phyloP scores from a whole-genome alignment of 441 rosid species.

The Gossypium davidsonii region DNA sequence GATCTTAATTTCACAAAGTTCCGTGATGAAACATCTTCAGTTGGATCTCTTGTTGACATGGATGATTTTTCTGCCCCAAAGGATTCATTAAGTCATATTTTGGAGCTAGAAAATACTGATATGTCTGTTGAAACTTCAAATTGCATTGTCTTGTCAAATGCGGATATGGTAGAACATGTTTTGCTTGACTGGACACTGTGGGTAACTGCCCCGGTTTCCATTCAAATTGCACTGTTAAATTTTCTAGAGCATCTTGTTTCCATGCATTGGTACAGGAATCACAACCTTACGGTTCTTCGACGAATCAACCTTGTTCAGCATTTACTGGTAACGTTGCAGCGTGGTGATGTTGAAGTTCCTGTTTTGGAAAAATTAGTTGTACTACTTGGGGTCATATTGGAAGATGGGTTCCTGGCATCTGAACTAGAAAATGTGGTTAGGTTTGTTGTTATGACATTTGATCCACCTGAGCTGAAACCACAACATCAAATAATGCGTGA shows the following conservation, averaged over 20 bases:
- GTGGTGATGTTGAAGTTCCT: constrained; percentile 99
- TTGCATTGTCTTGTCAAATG: constrained; percentile 95
- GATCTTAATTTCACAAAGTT: constrained; percentile 77
- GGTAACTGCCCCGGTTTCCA: constrained; percentile 87
- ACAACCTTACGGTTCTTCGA: constrained; percentile 91
- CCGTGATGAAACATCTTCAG: constrained; percentile 76
- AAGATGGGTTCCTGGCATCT: constrained; percentile 93
- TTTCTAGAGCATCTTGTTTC: constrained; percentile 99
- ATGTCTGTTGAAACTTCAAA: constrained; percentile 84
- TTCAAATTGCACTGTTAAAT: constrained; percentile 89
- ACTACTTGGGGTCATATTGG: constrained; percentile 94
- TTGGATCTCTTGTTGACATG: constrained; percentile 94
- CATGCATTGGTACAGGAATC: constrained; percentile 99
- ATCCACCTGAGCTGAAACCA: constrained; percentile 88
- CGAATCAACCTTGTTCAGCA: constrained; percentile 96
- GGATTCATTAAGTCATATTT: constrained; percentile 90
- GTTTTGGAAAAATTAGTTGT: constrained; percentile 97
- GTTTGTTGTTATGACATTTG: constrained; percentile 97
- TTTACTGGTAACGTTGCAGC: constrained; percentile 90
- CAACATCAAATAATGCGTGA: constrained; percentile 67
- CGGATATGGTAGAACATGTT: constrained; percentile 99
- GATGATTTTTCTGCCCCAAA: constrained; percentile 90
- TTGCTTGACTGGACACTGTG: constrained; percentile 99
- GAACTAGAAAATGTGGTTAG: constrained; percentile 97
- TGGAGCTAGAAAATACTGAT: constrained; percentile 89